Evolutionary conservation across 805 yeast genomes (phyloP).

Genomic region (Teunomyces stri): DNA sequence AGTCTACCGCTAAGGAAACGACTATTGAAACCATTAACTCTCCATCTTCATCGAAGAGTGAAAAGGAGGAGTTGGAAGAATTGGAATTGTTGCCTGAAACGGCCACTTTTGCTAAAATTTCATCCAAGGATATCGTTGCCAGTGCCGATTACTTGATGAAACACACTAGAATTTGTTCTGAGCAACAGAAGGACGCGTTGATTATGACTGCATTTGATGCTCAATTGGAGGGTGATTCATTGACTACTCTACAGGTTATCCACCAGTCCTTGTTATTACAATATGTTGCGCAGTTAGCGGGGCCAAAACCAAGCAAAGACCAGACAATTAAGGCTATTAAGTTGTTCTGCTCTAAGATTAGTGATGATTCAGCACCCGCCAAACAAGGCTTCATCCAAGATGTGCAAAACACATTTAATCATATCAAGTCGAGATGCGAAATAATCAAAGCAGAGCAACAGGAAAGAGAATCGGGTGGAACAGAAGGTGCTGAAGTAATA

Average conservation of each 20-base stretch:
- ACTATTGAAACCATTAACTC: constrained; percentile 29
- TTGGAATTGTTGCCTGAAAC: constrained; percentile 63
- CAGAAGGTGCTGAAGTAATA: constrained; percentile 68
- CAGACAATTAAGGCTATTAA: constrained; percentile 46
- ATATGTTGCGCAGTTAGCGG: constrained; percentile 53
- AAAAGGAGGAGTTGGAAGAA: constrained; percentile 42
- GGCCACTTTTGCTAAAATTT: constrained; percentile 57
- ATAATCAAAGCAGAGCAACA: constrained; percentile 55
- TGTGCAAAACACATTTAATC: constrained; percentile 69
- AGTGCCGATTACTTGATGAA: constrained; percentile 51
- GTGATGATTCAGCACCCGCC: constrained; percentile 57
- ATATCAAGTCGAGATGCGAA: constrained; percentile 73
- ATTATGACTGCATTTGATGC: constrained; percentile 89
- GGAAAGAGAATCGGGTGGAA: constrained; percentile 13
- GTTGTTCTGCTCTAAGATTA: constrained; percentile 64
- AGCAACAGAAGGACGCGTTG: constrained; percentile 86
- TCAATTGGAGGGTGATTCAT: constrained; percentile 61
- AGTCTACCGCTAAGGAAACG: constrained; percentile 14
- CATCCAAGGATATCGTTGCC: constrained; percentile 44
- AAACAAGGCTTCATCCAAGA: constrained; percentile 68
- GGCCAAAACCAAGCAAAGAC: constrained; percentile 29
- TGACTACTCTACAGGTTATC: constrained; percentile 60
- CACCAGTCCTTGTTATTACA: constrained; percentile 79
- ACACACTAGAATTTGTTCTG: constrained; percentile 70
- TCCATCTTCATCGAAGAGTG: constrained; percentile 10